Percentiles rank a stretch among this genome's conserved stretches.
Conservation (phyloP, 306 rosid species). For the Pyrus betulifolia region DNA sequence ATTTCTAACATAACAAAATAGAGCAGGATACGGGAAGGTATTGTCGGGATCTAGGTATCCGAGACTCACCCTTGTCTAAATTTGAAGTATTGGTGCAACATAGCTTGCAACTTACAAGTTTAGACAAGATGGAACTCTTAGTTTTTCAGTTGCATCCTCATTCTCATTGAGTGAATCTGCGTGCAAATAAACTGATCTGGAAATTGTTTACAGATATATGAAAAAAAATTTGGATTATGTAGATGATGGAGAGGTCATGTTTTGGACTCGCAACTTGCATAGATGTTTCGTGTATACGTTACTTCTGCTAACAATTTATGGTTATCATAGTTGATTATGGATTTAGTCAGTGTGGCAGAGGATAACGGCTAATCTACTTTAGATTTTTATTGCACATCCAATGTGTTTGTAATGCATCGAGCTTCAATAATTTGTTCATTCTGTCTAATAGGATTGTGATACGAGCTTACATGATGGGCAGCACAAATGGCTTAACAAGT, state of each 20-base stretch:
- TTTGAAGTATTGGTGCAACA: too few species aligned
- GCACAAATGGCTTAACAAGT: slow-evolving; percentile 23
- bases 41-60: too few species aligned
- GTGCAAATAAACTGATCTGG: not conserved
- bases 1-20: too few species aligned
- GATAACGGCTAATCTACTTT: not conserved
- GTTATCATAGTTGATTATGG: not conserved
- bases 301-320: not conserved
- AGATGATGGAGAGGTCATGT: not conserved
- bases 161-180: not conserved
- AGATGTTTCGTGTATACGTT: not conserved
- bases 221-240: not conserved
- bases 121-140: not conserved
- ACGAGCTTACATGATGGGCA: slow-evolving; percentile 41
- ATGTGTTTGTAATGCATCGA: not conserved
- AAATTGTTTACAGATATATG: not conserved
- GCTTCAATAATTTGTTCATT: slow-evolving; percentile 6
- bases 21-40: too few species aligned
- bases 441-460: slow-evolving; percentile 33
- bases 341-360: not conserved
- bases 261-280: not conserved
- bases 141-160: not conserved
- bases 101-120: too few species aligned
- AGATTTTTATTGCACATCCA: not conserved
- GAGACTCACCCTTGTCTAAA: too few species aligned